Conservation (phyloP, 2,329 filamentous ascomycete species). For the Beauveria sp. region DNA sequence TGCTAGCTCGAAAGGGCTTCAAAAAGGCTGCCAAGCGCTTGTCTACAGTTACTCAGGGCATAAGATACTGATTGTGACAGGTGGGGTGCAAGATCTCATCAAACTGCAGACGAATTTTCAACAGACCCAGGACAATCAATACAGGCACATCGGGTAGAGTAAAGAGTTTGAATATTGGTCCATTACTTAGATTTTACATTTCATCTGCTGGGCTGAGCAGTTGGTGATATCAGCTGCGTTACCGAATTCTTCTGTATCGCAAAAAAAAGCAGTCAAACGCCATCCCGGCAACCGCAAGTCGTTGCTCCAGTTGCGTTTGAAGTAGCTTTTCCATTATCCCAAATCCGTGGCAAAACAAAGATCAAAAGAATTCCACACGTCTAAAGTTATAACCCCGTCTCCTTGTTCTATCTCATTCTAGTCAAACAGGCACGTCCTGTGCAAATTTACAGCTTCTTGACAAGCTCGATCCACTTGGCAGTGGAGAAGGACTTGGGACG, state of each 20-base stretch:
- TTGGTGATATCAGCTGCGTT: conserved; percentile 1
- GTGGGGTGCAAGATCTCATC: no score
- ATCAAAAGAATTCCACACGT: conserved; percentile 1
- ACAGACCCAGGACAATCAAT: no score
- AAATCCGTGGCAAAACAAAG: conserved; percentile 9
- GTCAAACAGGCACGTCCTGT: background rate
- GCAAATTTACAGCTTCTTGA: conserved; percentile 74
- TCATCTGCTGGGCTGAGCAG: conserved; percentile 3
- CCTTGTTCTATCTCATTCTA: conserved; percentile 1
- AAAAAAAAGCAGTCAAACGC: conserved; percentile 10
- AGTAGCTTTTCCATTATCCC: conserved; percentile 6
- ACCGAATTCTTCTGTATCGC: background rate
- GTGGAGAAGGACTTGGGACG: conserved; percentile 98
- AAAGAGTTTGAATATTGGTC: background rate
- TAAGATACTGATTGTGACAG: no score
- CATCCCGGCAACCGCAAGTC: conserved; percentile 5
- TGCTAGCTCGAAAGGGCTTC: no score
- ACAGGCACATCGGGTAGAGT: background rate
- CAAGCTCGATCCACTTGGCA: conserved; percentile 90
- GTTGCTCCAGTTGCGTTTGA: conserved; percentile 6
- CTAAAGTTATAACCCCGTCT: conserved; percentile 7
- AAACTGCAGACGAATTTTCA: no score
- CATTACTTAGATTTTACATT: conserved; percentile 12
- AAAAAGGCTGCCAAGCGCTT: no score
- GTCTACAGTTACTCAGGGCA: no score